Percentiles rank a stretch among this genome's conserved stretches.
Evolutionary conservation across 345 rosid genomes (phyloP).

Genomic region (Atalantia buxifolia): DNA sequence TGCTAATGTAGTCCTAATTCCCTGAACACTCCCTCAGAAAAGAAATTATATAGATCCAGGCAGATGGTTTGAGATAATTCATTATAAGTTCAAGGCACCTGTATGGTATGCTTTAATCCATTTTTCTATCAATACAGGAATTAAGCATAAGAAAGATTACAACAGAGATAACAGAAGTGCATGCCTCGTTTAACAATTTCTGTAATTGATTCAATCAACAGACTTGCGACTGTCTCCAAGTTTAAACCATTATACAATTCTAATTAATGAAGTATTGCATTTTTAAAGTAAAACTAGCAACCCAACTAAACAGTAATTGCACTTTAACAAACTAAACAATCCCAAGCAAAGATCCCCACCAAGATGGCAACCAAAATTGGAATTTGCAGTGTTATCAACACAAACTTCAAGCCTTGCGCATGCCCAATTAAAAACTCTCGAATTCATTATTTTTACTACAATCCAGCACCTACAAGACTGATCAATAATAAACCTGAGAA

Average conservation of each 20-base stretch:
- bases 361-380: neutral
- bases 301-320: neutral
- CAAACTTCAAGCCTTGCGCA: neutral
- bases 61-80: neutral
- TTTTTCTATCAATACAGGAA: neutral
- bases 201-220: neutral
- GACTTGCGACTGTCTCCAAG: neutral
- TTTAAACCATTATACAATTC: neutral
- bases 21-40: neutral
- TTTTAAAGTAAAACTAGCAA: neutral
- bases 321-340: neutral
- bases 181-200: neutral
- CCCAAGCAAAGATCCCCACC: neutral
- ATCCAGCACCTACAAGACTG: neutral
- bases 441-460: neutral
- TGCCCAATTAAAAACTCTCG: neutral
- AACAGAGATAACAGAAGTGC: neutral
- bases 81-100: neutral
- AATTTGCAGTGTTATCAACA: neutral
- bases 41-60: neutral
- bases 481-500: slow-evolving; percentile 57
- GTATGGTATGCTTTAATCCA: neutral
- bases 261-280: neutral
- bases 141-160: neutral
- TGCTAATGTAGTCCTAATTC: neutral